Evolutionary conservation across 306 rosid genomes (phyloP), one percentile per base, ranked within the genome.

Genomic region (Herpetospermum pedunculosum): DNA sequence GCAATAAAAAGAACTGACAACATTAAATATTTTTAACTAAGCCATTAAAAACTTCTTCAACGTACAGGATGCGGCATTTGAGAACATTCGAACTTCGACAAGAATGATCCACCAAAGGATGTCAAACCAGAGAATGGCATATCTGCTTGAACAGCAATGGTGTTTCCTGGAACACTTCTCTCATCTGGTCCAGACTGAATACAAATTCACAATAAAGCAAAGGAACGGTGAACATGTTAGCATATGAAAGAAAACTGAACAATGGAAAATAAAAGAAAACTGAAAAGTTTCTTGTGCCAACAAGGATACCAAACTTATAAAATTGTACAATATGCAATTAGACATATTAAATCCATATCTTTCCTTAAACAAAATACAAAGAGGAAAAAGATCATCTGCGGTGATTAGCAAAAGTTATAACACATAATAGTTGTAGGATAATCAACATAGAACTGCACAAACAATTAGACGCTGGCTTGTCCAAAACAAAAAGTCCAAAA

Each of bases 11-110:
- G 54, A 41, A 69, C 40, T 32, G 19, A 44, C 19, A 13, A 34
- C 41, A 65, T 4, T 19, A 23, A 38, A 38, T 4, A 1, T 47
- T 8, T 21, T 19, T 10, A 7, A 12, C 13, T 23, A 75, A 21
- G 70, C 64, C 3, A 70, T 58, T 10, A 41, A 46, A 72, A 65
- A 73, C 23, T 44, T 73, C 23, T 44, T 73, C 67, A 64, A 91
- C 99, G 78, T 84, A 94, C 99, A 25, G 92, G 89, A 81, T 94
- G 97, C 21, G 99, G 96, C 99, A 94, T 87, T 76, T 91, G 96
- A 70, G 97, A 89, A 70, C 97, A 94, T 78, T 94, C 90, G 63
- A 94, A 94, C 79, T 94, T 94, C 0, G 97, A 94, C 21, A 94
- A 76, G 76, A 94, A 94, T 25, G 97, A 86, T 44, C 96, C 96